phyloP scores from a whole-genome alignment of 805 yeast species.

The Candida oleophila region DNA sequence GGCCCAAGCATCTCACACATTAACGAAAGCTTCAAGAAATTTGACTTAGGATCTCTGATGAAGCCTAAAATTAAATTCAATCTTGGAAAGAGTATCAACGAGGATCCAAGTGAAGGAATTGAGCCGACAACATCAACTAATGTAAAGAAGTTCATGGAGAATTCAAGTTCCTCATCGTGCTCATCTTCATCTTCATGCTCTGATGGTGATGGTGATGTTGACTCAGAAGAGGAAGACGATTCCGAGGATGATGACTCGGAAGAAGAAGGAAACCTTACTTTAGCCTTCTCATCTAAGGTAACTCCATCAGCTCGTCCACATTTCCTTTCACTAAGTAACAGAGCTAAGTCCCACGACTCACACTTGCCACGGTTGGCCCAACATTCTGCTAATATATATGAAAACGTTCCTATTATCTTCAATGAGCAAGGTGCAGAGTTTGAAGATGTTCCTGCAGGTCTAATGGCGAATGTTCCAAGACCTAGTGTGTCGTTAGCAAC shows the following conservation, averaged over 20 bases:
- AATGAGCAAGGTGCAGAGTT: constrained; percentile 30
- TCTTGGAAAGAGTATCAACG: background rate
- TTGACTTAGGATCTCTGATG: constrained; percentile 39
- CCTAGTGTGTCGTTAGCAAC: constrained; percentile 18
- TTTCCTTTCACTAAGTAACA: constrained; percentile 27
- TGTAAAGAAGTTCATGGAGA: background rate
- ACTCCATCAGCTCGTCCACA: constrained; percentile 33
- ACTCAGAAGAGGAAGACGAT: constrained; percentile 6
- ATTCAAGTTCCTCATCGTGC: background rate
- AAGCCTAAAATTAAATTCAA: constrained; percentile 9
- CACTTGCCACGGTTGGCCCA: constrained; percentile 29
- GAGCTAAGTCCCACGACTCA: constrained; percentile 45
- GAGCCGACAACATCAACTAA: constrained; percentile 7
- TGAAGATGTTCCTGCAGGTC: constrained; percentile 41
- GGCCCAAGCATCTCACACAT: constrained; percentile 10
- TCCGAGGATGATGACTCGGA: constrained; percentile 34
- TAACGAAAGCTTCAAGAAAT: constrained; percentile 33
- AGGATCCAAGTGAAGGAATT: constrained; percentile 3
- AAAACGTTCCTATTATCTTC: constrained; percentile 27
- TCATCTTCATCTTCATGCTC: constrained; percentile 12
- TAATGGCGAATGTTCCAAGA: constrained; percentile 31
- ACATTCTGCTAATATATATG: constrained; percentile 13
- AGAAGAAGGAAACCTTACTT: constrained; percentile 43
- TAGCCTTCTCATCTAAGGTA: constrained; percentile 44
- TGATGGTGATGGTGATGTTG: constrained; percentile 6